phyloP scores from a whole-genome alignment of 2,329 filamentous ascomycete species.

The Bretziella fagacearum region DNA sequence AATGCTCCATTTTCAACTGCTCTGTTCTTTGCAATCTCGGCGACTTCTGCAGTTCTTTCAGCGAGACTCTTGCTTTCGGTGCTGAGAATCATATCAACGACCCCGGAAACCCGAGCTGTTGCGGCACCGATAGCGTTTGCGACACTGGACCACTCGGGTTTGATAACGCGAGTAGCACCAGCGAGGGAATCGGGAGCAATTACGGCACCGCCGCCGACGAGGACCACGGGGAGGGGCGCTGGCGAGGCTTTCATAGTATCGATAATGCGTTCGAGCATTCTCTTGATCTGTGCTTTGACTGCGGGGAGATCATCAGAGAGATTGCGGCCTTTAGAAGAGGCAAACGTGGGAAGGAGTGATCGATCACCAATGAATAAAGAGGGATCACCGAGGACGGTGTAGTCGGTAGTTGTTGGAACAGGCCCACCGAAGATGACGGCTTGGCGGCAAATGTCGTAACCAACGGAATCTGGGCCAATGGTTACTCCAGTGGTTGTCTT shows the following conservation, averaged over 20 bases:
- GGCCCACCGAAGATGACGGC: slow-evolving; percentile 40
- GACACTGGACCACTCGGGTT: slow-evolving; percentile 39
- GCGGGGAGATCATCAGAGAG: slow-evolving; percentile 17
- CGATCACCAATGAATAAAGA: slow-evolving; percentile 21
- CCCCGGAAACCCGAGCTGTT: slow-evolving; percentile 40
- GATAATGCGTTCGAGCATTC: slow-evolving; percentile 37
- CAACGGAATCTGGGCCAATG: slow-evolving; percentile 46
- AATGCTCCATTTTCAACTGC: slow-evolving; percentile 24
- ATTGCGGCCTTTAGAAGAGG: slow-evolving; percentile 15
- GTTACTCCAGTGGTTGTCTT: slow-evolving; percentile 20
- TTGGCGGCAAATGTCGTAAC: slow-evolving; percentile 36
- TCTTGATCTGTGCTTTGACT: slow-evolving; percentile 24
- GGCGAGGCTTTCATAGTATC: slow-evolving; percentile 48
- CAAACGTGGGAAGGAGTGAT: slow-evolving; percentile 4
- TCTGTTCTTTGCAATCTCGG: slow-evolving; percentile 22
- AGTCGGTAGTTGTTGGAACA: slow-evolving; percentile 42
- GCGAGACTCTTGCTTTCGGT: slow-evolving; percentile 27
- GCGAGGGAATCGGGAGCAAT: slow-evolving; percentile 37
- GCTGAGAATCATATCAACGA: slow-evolving; percentile 33
- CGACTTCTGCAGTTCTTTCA: slow-evolving; percentile 25
- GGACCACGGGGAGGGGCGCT: slow-evolving; percentile 39
- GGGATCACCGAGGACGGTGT: slow-evolving; percentile 22
- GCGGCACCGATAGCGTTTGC: slow-evolving; percentile 51
- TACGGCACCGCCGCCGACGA: slow-evolving; percentile 47
- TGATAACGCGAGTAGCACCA: slow-evolving; percentile 39